Base-by-base conservation (phyloP, 1,284 basidiomycete species). In the Peniophora sp. region DNA sequence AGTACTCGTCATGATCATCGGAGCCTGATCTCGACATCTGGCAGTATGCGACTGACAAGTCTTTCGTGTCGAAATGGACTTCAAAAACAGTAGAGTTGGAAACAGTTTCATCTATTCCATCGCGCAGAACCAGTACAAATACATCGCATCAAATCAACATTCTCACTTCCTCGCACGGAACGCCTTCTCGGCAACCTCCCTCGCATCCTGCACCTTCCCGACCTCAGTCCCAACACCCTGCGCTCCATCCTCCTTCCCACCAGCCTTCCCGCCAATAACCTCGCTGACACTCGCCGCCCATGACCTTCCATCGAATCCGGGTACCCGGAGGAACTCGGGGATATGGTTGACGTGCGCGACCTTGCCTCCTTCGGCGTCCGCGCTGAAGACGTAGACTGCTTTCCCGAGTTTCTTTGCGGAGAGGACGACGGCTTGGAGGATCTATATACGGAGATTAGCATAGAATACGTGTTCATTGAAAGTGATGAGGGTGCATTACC, bases 271-370 rank as follows among this genome's bases (percentile, higher is more conserved):
- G 37, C 93, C 92, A 12, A 97, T 60, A 3, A 94, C 68, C 45
- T 84, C 84, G 8, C 78, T 75, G 6, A 95, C 84, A 51, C 79
- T 79, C n/a, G 75, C 68, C 27, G 93, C 86, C 94, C 94, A 97
- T 22, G 68, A 72, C 55, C 91, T 86, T 23, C 88, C 92, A 64
- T 92, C 87, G 48, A 89, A 73, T 8, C 83, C 82, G 58, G 79
- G 76, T 18, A 65, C 72, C 63, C 87, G 88, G 22, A 76, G 64
- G 2, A 68, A 62, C 17, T 79, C 75, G 0, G 95, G 83, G 44
- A 98, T 77, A 62, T 77, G 86, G 69, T 97, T 98, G 52, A 86
- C 85, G 64, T 98, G 95, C 1, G 87, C 83, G 52, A 98, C 85
- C 67, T 92, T 96, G 54, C 76, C 78, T 32, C 72, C 75, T 53